phyloP scores from a whole-genome alignment of 176 grass and related monocot species.

The Rhynchospora breviuscula region DNA sequence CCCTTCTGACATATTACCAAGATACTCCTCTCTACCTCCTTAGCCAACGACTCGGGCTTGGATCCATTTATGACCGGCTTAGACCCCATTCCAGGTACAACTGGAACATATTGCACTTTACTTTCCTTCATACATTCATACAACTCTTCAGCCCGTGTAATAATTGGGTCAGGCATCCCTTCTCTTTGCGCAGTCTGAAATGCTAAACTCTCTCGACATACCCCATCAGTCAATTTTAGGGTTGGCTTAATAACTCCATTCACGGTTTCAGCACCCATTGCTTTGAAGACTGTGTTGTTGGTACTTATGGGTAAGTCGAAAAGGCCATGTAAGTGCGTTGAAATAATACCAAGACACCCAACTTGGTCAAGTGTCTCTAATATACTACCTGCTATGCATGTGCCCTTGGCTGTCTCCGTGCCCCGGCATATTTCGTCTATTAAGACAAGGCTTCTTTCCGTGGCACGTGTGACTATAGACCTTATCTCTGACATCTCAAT shows the following conservation, averaged over 20 bases:
- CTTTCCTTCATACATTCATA: constrained; percentile 42
- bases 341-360: constrained; percentile 78
- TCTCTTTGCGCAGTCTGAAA: constrained; percentile 84
- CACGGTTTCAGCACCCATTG: constrained; percentile 70
- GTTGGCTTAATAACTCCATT: constrained; percentile 63
- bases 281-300: constrained; percentile 58
- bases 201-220: constrained; percentile 84
- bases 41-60: constrained; percentile 21
- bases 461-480: constrained; percentile 60
- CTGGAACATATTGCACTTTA: constrained; percentile 8
- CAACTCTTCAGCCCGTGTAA: constrained; percentile 71
- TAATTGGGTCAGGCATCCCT: constrained; percentile 72
- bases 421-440: constrained; percentile 97
- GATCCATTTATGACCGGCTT: constrained; percentile 10
- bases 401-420: constrained; percentile 93
- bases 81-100: constrained; percentile 19
- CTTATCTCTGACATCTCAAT: constrained; percentile 99
- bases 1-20: constrained; percentile 55
- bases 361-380: constrained; percentile 71
- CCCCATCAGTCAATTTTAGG: constrained; percentile 69
- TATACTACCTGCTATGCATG: constrained; percentile 94
- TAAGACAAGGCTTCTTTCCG: constrained; percentile 60
- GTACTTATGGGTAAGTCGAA: constrained; percentile 71
- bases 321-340: constrained; percentile 86
- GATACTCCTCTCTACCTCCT: constrained; percentile 62